Percentiles rank a stretch among this genome's conserved stretches.
phyloP scores from a whole-genome alignment of 139 green algal species.

The Zygnema cylindricum region DNA sequence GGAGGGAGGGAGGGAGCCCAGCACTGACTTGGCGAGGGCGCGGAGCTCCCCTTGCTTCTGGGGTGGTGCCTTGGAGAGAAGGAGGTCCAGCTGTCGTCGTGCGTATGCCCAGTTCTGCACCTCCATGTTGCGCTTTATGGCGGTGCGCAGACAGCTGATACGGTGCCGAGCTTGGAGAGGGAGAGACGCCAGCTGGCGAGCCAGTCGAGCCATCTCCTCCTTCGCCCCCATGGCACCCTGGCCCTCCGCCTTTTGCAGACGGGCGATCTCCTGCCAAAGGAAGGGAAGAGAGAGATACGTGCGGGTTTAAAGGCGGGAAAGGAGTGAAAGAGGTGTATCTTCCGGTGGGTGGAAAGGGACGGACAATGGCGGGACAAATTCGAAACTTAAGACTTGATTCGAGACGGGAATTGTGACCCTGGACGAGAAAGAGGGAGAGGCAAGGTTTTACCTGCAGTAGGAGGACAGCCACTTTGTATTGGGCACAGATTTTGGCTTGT shows the following conservation, averaged over 20 bases:
- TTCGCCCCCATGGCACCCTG: constrained; percentile 34
- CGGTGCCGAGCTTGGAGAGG: constrained; percentile 54
- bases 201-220: constrained; percentile 57
- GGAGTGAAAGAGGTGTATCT: not conserved
- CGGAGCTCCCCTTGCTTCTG: constrained; percentile 51
- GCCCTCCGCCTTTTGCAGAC: constrained; percentile 54
- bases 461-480: constrained; percentile 55
- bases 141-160: constrained; percentile 58
- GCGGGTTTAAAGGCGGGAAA: not conserved
- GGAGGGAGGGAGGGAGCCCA: too few species aligned
- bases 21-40: constrained; percentile 43
- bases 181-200: constrained; percentile 44
- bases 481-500: constrained; percentile 45
- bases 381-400: not conserved
- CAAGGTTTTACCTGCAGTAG: constrained; percentile 32
- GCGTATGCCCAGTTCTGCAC: constrained; percentile 59
- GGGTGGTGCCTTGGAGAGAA: constrained; percentile 52
- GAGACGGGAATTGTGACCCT: not conserved
- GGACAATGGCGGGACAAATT: not conserved
- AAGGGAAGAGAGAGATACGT: constrained; percentile 4
- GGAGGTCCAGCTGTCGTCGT: constrained; percentile 30
- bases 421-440: constrained; percentile 1
- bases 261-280: constrained; percentile 43
- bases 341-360: not conserved
- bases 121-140: constrained; percentile 61